Evolutionary conservation across 75 land plant genomes (phyloP).

Genomic region (Pseudotsuga menziesii): DNA sequence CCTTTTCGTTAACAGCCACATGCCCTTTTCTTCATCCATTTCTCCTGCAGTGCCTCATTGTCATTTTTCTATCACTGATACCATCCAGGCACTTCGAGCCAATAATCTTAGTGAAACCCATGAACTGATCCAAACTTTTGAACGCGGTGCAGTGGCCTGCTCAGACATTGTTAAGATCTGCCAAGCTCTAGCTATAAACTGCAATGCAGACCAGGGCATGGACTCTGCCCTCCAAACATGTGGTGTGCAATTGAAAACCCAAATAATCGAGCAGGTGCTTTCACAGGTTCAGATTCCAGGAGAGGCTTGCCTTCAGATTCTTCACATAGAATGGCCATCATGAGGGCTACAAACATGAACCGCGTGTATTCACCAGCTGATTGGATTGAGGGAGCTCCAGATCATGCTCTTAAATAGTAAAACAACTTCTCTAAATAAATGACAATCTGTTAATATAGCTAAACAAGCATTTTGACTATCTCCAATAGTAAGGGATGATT

Average conservation of each 20-base stretch:
- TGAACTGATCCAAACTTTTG: too few relatives aligned
- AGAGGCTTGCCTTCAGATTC: constrained; percentile 58
- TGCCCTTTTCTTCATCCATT: neutral
- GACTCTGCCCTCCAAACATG: constrained; percentile 37
- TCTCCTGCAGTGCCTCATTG: neutral
- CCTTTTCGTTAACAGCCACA: neutral
- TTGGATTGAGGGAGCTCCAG: constrained; percentile 15
- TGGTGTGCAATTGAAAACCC: constrained; percentile 24
- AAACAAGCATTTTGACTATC: too few relatives aligned
- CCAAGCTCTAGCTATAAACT: constrained; percentile 19
- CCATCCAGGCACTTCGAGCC: neutral
- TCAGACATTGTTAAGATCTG: constrained; percentile 23
- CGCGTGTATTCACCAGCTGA: constrained; percentile 40
- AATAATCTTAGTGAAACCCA: neutral
- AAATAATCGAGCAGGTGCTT: constrained; percentile 37
- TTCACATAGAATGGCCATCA: constrained; percentile 63
- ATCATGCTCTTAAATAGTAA: too few relatives aligned
- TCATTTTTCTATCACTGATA: neutral
- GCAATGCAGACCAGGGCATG: constrained; percentile 19
- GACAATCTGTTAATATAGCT: too few relatives aligned
- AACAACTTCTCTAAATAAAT: too few relatives aligned
- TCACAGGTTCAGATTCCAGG: constrained; percentile 44
- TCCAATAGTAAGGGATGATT: too few relatives aligned
- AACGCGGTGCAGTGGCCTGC: constrained; percentile 7
- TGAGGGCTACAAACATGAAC: constrained; percentile 37